Evolutionary conservation across 2,329 filamentous ascomycete species (phyloP), one percentile per base, ranked within the genome.

Genomic region (Madurella fahalii): DNA sequence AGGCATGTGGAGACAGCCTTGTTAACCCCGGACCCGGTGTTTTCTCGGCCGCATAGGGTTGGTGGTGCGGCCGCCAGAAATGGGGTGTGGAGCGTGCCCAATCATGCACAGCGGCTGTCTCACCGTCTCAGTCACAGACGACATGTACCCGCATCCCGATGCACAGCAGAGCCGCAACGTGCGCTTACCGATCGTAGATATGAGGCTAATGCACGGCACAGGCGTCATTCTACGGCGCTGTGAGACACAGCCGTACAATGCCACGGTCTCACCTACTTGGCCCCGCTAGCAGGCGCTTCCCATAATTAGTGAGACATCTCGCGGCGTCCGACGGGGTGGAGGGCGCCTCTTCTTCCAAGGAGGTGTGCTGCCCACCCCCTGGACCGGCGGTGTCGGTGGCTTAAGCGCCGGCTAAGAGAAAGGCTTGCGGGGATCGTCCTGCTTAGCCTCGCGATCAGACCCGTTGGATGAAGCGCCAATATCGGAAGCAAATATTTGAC

Each of bases 361-460:
- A 25, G 25, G 4, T 25, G 25, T 25, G 25, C 25, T 25, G 25
- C 25, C n/a, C n/a, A n/a, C n/a, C 25, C 4, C 25, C 25, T 25
- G 7, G 34, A 12, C 34, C 13, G 34, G 34, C 34, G 34, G 34
- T 37, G 34, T 37, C 4, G 34, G 34, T 9, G 9, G 11, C 34
- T 20, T 52, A 56, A 56, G 53, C 53, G 53, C 53, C 48, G 53
- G 44, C 16, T 30, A 48, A 45, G 43, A 25, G 31, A 12, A 44
- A 15, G 32, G 30, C 37, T 32, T 40, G 48, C 49, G 31, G 44
- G 44, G 49, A 56, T 56, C 43, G 43, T 44, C 48, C n/a, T 18
- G 20, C 39, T 52, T 48, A 56, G 48, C 48, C 53, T 52, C 18
- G 48, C 39, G 53, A 52, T 47, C 48, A 45, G 53, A 52, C 48